Percentiles rank a stretch among this genome's conserved stretches.
These are phyloP conservation scores for Asterella californica DNA, from an alignment of 225 moss, liverwort and hornwort species.

Conservation along the genomic window DNA sequence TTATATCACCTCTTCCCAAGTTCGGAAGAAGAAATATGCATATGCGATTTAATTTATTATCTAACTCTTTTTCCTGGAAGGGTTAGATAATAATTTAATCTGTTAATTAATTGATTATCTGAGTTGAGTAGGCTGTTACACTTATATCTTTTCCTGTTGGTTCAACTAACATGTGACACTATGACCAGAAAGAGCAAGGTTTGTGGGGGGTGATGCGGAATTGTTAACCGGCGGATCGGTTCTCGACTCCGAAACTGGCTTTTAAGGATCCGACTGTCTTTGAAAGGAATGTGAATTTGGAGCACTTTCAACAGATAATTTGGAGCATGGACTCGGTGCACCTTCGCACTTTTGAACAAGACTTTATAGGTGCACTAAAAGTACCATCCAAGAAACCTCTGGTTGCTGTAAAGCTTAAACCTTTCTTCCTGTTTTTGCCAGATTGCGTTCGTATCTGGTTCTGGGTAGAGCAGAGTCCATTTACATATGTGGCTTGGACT, in stretches of 20 bases:
- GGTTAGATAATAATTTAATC: too few species aligned
- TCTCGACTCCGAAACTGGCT: constrained; percentile 31
- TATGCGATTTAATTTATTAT: too few species aligned
- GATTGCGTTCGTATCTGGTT: constrained; percentile 28
- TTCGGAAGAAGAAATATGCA: too few species aligned
- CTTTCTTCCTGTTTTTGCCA: constrained; percentile 1
- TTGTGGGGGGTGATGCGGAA: constrained; percentile 23
- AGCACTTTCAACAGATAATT: not conserved
- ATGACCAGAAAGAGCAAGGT: too few species aligned
- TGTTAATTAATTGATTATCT: too few species aligned
- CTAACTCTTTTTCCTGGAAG: too few species aligned
- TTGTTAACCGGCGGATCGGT: constrained; percentile 29
- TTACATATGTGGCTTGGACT: constrained; percentile 25
- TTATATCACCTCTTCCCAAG: too few species aligned
- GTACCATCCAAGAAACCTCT: not conserved
- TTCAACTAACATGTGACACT: too few species aligned
- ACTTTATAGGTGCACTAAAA: not conserved
- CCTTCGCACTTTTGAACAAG: too few species aligned
- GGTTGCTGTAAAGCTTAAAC: not conserved
- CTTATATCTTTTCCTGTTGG: too few species aligned
- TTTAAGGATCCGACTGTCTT: constrained; percentile 15
- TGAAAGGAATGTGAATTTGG: not conserved
- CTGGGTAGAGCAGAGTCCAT: constrained; percentile 12
- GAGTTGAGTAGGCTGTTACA: too few species aligned
- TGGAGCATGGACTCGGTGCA: not conserved